A percentile compares a stretch with the other conserved stretches of the same genome.
These are phyloP conservation scores for Urtica urens DNA, from an alignment of 306 rosid genomes.

Conservation along the genomic window DNA sequence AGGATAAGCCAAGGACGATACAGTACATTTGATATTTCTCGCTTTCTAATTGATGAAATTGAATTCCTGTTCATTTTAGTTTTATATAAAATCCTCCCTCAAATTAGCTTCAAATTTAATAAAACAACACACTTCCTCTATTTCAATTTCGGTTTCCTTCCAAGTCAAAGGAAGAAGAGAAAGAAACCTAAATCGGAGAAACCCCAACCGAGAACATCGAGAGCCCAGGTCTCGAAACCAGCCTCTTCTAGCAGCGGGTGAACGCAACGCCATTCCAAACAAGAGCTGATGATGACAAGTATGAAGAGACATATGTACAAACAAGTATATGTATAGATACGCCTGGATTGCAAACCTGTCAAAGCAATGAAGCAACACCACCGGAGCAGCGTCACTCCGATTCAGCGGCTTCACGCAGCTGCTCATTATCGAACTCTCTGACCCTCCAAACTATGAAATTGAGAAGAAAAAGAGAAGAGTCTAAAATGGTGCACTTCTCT, in stretches of 20 bases:
- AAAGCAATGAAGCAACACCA: conserved; percentile 86
- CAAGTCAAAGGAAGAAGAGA: conserved; percentile 1
- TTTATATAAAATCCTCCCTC: too few relatives aligned
- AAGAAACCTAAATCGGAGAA: conserved; percentile 83
- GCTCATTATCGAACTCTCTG: conserved; percentile 57
- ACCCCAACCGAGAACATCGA: conserved; percentile 98
- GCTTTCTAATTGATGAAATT: too few relatives aligned
- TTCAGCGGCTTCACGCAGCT: conserved; percentile 72
- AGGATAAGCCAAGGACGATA: not conserved
- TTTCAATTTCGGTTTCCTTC: too few relatives aligned
- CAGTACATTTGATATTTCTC: not conserved
- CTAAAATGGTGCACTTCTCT: too few relatives aligned
- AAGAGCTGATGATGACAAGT: conserved; percentile 48
- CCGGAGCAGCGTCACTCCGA: conserved; percentile 49
- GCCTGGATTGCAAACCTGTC: conserved; percentile 50
- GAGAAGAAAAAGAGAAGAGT: too few relatives aligned
- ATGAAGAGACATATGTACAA: conserved; percentile 2
- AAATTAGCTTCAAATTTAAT: not conserved
- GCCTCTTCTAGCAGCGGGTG: conserved; percentile 80
- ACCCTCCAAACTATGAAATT: conserved; percentile 57
- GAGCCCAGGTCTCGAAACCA: conserved; percentile 86
- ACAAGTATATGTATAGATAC: conserved; percentile 1
- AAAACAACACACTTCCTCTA: not conserved
- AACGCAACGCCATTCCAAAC: conserved; percentile 84
- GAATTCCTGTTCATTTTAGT: too few relatives aligned